phyloP scores from a whole-genome alignment of 176 grass and related monocot genomes.

The Phragmites australis region DNA sequence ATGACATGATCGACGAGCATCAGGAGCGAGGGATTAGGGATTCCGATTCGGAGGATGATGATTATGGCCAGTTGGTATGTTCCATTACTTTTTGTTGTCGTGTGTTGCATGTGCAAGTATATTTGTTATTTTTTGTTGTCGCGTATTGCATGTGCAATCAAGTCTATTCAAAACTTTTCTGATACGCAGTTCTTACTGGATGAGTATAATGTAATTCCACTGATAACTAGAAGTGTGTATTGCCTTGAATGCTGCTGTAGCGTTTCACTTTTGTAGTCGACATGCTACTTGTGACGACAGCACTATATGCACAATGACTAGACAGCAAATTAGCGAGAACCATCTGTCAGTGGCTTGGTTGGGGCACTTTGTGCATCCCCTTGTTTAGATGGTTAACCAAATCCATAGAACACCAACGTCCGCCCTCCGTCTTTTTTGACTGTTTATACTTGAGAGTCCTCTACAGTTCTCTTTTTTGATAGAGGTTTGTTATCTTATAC shows the following conservation, averaged over 20 bases:
- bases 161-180: not conserved
- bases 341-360: not conserved
- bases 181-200: slow-evolving; percentile 5
- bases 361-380: not conserved
- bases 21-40: slow-evolving; percentile 58
- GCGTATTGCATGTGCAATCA: slow-evolving; percentile 6
- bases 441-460: not conserved
- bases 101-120: not conserved
- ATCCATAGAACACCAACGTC: not conserved
- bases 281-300: not conserved
- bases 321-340: not conserved
- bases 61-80: slow-evolving; percentile 59
- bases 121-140: not conserved
- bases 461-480: not conserved
- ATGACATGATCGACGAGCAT: slow-evolving; percentile 70
- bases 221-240: not conserved
- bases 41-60: slow-evolving; percentile 78
- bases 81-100: slow-evolving; percentile 8
- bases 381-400: not conserved
- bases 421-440: not conserved
- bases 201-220: not conserved
- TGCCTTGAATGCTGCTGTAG: not conserved
- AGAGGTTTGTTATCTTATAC: not conserved
- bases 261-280: not conserved
- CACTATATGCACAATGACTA: not conserved